Percentiles rank a stretch among this genome's conserved stretches.
Evolutionary conservation across 306 rosid species (phyloP).

Genomic region (Elaeagnus macrophylla): DNA sequence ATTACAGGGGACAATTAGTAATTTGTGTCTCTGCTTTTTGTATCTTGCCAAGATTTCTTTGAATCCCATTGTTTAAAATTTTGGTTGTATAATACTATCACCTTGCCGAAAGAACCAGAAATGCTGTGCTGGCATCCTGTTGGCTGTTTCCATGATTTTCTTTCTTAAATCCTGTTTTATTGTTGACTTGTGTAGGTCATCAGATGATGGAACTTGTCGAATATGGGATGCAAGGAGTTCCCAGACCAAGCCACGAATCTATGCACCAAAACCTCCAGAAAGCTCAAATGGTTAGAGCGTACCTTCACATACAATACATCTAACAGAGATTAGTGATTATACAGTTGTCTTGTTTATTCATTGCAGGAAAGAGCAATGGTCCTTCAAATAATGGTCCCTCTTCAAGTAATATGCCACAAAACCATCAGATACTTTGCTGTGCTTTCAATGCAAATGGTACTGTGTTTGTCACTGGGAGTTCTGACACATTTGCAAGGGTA

Average conservation of each 20-base stretch:
- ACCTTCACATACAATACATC: slow-evolving; percentile 5
- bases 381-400: slow-evolving; percentile 43
- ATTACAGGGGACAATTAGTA: neutral
- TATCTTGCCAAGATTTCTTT: slow-evolving; percentile 9
- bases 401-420: slow-evolving; percentile 49
- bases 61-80: slow-evolving; percentile 3
- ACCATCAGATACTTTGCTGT: slow-evolving; percentile 78
- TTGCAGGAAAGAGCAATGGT: slow-evolving; percentile 64
- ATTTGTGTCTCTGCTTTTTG: slow-evolving; percentile 4
- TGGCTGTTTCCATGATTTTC: slow-evolving; percentile 13
- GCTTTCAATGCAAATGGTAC: slow-evolving; percentile 84
- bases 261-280: slow-evolving; percentile 59
- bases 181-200: slow-evolving; percentile 44
- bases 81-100: slow-evolving; percentile 3
- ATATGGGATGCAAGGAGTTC: slow-evolving; percentile 85
- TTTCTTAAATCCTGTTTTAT: slow-evolving; percentile 10
- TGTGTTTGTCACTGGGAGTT: slow-evolving; percentile 86
- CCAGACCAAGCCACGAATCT: slow-evolving; percentile 50
- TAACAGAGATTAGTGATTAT: too few relatives aligned
- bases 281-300: slow-evolving; percentile 51
- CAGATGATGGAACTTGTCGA: slow-evolving; percentile 92
- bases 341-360: slow-evolving; percentile 3
- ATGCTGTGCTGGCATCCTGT: neutral
- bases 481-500: slow-evolving; percentile 88
- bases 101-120: neutral